These are phyloP conservation scores for Trichophyton schoenleinii DNA, from an alignment of 2,329 filamentous ascomycete genomes.

Conservation along the genomic window DNA sequence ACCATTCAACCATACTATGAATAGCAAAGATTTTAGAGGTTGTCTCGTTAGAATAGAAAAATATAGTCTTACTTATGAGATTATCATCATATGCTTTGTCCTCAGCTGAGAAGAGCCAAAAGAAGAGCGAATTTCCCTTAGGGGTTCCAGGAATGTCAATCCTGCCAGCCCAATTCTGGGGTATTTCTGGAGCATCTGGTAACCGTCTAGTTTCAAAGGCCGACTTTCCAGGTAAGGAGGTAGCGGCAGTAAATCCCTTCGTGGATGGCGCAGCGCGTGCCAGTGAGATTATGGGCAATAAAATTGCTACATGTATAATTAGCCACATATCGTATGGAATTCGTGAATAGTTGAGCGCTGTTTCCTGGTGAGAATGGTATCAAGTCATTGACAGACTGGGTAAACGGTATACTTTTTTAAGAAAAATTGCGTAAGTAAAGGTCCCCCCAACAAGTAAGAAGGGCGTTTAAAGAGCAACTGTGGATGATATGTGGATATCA, in stretches of 20 bases:
- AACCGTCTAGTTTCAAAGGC: conserved; percentile 21
- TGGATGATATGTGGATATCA: background rate
- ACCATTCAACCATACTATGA: conserved; percentile 14
- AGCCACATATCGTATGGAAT: background rate
- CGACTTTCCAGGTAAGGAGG: conserved; percentile 8
- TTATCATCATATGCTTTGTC: conserved; percentile 21
- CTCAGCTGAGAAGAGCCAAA: conserved; percentile 27
- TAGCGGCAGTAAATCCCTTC: background rate
- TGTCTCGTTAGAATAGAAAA: background rate
- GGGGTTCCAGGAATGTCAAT: conserved; percentile 20
- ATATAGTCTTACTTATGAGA: conserved; percentile 21
- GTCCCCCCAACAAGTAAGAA: background rate
- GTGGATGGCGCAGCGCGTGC: background rate
- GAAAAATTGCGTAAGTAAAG: background rate
- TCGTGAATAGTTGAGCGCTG: background rate
- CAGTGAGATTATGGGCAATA: background rate
- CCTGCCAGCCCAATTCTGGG: conserved; percentile 25
- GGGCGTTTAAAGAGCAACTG: too few species aligned
- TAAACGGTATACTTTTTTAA: background rate
- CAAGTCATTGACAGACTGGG: background rate
- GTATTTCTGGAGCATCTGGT: conserved; percentile 20
- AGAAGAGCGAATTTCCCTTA: conserved; percentile 24
- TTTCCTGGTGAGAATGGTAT: background rate
- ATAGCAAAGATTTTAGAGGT: background rate
- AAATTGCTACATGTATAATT: background rate